phyloP scores from a whole-genome alignment of 2,329 filamentous ascomycete species.

The Byssoonygena ceratinophila region DNA sequence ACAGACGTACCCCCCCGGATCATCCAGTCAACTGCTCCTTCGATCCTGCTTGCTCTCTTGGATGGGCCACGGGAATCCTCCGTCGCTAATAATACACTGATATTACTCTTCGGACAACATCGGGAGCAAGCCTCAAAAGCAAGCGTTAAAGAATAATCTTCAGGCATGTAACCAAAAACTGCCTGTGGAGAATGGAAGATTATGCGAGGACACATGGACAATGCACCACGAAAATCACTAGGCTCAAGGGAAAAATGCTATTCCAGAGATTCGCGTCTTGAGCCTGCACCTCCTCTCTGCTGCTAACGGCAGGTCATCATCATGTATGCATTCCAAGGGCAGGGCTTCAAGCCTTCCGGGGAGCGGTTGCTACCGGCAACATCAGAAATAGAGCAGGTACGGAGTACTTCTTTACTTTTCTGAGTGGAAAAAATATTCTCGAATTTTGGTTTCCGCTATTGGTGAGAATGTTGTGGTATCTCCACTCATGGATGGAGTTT shows the following conservation, averaged over 20 bases:
- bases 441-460: neutral
- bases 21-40: too few species aligned
- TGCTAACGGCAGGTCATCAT: too few species aligned
- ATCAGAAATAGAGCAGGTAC: neutral
- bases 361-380: constrained; percentile 7
- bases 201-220: neutral
- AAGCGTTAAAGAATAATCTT: neutral
- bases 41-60: neutral
- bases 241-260: neutral
- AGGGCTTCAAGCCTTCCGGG: too few species aligned
- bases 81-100: neutral
- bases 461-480: neutral
- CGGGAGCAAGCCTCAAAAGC: neutral
- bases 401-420: too few species aligned
- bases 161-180: neutral
- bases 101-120: constrained; percentile 1
- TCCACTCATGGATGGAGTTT: neutral
- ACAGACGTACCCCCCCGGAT: too few species aligned
- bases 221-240: neutral
- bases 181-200: too few species aligned
- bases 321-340: too few species aligned
- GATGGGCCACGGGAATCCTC: neutral
- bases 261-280: neutral
- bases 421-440: neutral
- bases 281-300: neutral